phyloP scores from a whole-genome alignment of 2,329 filamentous ascomycete species.

The Stagonosporopsis cucurbitacearum region DNA sequence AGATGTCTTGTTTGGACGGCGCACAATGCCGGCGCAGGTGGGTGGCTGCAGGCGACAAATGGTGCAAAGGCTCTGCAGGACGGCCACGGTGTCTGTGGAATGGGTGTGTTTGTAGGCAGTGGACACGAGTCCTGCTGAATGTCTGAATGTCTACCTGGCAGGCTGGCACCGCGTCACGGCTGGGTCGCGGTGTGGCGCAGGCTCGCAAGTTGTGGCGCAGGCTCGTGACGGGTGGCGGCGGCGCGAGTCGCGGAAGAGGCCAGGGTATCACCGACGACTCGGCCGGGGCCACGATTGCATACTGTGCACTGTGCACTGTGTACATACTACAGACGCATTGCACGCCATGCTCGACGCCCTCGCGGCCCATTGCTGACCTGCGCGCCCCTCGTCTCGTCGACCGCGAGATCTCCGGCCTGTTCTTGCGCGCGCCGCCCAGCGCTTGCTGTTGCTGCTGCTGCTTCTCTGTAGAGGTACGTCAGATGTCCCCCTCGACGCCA shows the following conservation, averaged over 20 bases:
- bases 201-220: conserved; percentile 9
- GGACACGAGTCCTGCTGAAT: not conserved
- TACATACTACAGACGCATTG: conserved; percentile 12
- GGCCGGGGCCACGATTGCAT: conserved; percentile 5
- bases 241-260: conserved; percentile 15
- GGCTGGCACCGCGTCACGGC: conserved; percentile 3
- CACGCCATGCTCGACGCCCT: conserved; percentile 30
- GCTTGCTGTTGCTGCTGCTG: conserved; percentile 24
- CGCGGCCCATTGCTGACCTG: conserved; percentile 33
- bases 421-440: conserved; percentile 17
- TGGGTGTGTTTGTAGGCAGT: not conserved
- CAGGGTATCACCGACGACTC: conserved; percentile 11
- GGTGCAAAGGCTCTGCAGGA: not conserved
- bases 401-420: conserved; percentile 2
- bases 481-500: conserved; percentile 3
- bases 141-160: conserved; percentile 10
- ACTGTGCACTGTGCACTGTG: conserved; percentile 32
- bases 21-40: not conserved
- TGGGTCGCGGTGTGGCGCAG: conserved; percentile 7
- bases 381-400: conserved; percentile 18
- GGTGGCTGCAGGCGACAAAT: not conserved
- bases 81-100: not conserved
- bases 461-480: conserved; percentile 47
- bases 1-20: conserved; percentile 7
- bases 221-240: not conserved